phyloP scores from a whole-genome alignment of 1,284 basidiomycete genomes.

The Melampsora occidentalis region DNA sequence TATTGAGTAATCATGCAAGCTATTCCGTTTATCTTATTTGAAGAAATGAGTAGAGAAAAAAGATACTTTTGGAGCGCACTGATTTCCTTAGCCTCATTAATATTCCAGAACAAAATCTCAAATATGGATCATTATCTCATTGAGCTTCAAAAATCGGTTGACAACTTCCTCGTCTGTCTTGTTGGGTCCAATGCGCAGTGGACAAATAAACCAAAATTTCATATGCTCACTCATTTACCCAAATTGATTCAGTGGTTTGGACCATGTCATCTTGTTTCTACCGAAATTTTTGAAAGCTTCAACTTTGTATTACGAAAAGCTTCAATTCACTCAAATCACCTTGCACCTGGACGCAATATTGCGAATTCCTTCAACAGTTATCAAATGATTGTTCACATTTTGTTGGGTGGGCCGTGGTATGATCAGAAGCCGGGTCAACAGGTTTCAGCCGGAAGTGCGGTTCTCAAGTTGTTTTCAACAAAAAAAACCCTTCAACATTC shows the following conservation, averaged over 20 bases:
- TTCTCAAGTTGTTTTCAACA: not conserved
- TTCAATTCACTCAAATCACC: not conserved
- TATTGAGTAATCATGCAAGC: conserved; percentile 55
- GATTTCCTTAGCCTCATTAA: no score
- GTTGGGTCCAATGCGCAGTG: conserved; percentile 46
- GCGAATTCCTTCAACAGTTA: not conserved
- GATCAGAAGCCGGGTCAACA: conserved; percentile 1
- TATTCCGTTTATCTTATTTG: conserved; percentile 55
- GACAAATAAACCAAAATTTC: conserved; percentile 57
- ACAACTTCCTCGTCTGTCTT: not conserved
- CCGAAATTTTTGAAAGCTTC: conserved; percentile 33
- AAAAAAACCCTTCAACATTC: not conserved
- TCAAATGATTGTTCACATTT: not conserved
- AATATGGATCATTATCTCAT: conserved; percentile 52
- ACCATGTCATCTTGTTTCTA: not conserved
- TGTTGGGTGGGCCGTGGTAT: not conserved
- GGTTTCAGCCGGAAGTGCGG: not conserved
- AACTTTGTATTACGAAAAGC: conserved; percentile 5
- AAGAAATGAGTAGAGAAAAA: conserved; percentile 47
- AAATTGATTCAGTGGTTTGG: conserved; percentile 44
- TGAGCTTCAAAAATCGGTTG: not conserved
- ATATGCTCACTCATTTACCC: conserved; percentile 48
- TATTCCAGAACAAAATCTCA: conserved; percentile 54
- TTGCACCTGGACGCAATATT: not conserved
- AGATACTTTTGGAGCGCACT: conserved; percentile 53